phyloP scores from a whole-genome alignment of 306 rosid species.

The Glycine latifolia region DNA sequence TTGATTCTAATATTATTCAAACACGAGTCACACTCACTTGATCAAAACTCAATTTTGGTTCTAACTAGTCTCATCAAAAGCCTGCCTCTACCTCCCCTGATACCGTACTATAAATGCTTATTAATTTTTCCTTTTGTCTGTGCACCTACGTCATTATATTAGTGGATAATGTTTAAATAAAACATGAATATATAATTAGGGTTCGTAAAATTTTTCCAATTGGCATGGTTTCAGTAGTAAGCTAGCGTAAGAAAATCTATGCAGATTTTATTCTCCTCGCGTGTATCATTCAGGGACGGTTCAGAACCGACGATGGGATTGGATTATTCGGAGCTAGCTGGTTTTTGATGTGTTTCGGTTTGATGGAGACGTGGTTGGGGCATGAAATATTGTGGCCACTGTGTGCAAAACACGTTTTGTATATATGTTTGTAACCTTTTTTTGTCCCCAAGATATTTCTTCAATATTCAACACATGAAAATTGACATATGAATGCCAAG shows the following conservation, averaged over 20 bases:
- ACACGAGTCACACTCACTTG: too few species aligned
- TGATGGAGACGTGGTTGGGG: constrained; percentile 19
- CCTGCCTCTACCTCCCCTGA: background rate
- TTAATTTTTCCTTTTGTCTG: background rate
- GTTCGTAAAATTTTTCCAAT: background rate
- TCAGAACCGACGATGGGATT: constrained; percentile 9
- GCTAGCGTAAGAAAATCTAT: background rate
- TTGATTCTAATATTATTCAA: too few species aligned
- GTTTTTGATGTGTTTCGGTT: constrained; percentile 9
- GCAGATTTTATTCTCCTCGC: background rate
- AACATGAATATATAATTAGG: background rate
- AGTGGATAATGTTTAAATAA: background rate
- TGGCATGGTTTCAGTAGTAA: background rate
- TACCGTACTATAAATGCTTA: background rate
- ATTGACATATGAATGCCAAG: background rate
- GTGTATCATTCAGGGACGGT: background rate
- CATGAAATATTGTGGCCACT: background rate
- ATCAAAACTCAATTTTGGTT: background rate
- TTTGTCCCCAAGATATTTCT: background rate
- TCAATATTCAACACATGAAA: constrained; percentile 2
- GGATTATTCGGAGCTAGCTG: background rate
- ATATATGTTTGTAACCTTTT: background rate
- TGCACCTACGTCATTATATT: constrained; percentile 2
- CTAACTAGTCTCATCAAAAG: background rate
- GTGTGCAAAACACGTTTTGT: background rate